These are phyloP conservation scores for Colletotrichum costaricense DNA, from an alignment of 2,329 filamentous ascomycete genomes.

Conservation along the genomic window DNA sequence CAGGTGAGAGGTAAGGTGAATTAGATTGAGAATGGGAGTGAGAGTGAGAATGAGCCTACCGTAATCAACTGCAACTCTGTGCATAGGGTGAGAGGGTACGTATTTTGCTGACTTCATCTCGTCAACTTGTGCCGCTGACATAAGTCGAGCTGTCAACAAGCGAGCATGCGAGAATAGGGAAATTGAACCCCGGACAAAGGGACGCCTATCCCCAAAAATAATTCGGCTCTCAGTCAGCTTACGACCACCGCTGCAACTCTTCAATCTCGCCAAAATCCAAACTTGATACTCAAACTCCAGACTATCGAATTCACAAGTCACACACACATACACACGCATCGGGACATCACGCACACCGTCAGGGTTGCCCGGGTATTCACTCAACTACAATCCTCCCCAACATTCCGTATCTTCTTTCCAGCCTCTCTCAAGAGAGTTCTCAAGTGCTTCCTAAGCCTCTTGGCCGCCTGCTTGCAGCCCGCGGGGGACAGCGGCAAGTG, in stretches of 20 bases:
- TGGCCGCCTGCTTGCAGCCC: constrained; percentile 6
- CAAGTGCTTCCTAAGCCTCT: neutral
- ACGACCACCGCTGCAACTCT: neutral
- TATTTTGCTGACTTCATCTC: neutral
- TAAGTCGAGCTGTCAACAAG: neutral
- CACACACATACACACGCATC: neutral
- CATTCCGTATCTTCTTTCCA: constrained; percentile 1
- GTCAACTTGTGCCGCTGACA: neutral
- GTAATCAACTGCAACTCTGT: too few relatives aligned
- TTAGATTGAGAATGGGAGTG: neutral
- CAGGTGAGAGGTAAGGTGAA: neutral
- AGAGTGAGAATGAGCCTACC: neutral
- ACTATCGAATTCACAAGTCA: neutral
- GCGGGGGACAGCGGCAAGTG: neutral
- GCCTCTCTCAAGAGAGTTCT: neutral
- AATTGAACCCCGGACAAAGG: neutral
- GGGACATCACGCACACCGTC: neutral
- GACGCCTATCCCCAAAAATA: constrained; percentile 12
- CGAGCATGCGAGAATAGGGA: neutral
- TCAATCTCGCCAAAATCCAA: constrained; percentile 14
- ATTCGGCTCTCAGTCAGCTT: constrained; percentile 1
- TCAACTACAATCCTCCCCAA: neutral
- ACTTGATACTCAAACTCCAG: neutral
- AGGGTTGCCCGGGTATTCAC: neutral
- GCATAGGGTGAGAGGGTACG: neutral